Evolutionary conservation across 2,329 filamentous ascomycete genomes (phyloP).

Genomic region (Stagonosporopsis chrysanthemi): DNA sequence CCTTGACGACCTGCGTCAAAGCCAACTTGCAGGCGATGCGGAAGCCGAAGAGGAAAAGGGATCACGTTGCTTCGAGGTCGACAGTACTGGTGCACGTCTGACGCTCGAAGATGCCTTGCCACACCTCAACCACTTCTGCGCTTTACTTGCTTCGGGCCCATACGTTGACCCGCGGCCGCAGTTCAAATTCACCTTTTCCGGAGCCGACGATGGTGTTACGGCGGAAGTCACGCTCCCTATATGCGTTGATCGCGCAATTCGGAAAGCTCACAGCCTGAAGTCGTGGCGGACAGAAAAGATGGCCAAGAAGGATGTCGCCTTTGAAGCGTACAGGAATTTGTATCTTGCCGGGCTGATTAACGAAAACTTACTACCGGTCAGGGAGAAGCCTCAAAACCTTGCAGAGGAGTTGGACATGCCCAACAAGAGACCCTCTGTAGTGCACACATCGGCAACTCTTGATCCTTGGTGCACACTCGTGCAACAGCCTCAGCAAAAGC

Average conservation of each 20-base stretch:
- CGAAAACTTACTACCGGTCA: slow-evolving; percentile 75
- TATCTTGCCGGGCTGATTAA: slow-evolving; percentile 76
- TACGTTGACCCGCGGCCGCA: slow-evolving; percentile 73
- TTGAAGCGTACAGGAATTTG: slow-evolving; percentile 77
- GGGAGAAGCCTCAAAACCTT: slow-evolving; percentile 30
- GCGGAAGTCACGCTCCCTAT: slow-evolving; percentile 75
- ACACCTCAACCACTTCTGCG: slow-evolving; percentile 87
- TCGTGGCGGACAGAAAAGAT: slow-evolving; percentile 75
- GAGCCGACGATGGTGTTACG: slow-evolving; percentile 44
- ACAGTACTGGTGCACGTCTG: slow-evolving; percentile 64
- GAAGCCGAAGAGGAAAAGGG: slow-evolving; percentile 59
- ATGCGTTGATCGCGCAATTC: slow-evolving; percentile 69
- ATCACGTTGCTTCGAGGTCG: slow-evolving; percentile 30
- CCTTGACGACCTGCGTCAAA: slow-evolving; percentile 66
- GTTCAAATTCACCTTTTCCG: slow-evolving; percentile 64
- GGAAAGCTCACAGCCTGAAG: slow-evolving; percentile 59
- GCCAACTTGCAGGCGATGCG: slow-evolving; percentile 55
- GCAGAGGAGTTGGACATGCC: slow-evolving; percentile 34
- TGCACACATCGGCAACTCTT: slow-evolving; percentile 32
- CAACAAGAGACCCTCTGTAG: slow-evolving; percentile 37
- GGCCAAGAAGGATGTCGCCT: slow-evolving; percentile 82
- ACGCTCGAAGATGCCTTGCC: slow-evolving; percentile 75
- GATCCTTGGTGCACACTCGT: slow-evolving; percentile 43
- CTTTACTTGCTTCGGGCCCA: slow-evolving; percentile 62
- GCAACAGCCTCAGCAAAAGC: slow-evolving; percentile 20